Percentiles rank a stretch among this genome's conserved stretches.
Evolutionary conservation across 768 basidiomycete genomes (phyloP).

Genomic region (Amanita phalloides): DNA sequence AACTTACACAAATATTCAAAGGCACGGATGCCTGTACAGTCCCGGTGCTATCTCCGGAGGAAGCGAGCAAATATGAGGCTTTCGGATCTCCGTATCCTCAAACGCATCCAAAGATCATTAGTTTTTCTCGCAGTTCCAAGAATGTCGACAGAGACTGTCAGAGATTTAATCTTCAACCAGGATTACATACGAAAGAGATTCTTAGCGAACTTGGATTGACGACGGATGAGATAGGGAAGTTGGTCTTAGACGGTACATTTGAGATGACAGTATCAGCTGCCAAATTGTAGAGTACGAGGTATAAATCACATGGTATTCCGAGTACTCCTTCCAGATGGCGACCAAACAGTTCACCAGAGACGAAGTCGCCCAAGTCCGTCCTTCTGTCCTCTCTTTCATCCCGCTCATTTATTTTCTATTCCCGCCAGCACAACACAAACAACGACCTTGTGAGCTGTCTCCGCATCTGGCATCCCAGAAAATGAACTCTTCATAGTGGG

Average conservation of each 20-base stretch:
- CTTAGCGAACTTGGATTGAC: conserved; percentile 40
- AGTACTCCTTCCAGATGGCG: neutral
- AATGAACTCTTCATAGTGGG: conserved; percentile 39
- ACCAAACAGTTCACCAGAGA: conserved; percentile 38
- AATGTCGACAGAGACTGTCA: conserved; percentile 4
- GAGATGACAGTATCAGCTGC: conserved; percentile 15
- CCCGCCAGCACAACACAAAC: conserved; percentile 58
- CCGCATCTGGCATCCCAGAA: neutral
- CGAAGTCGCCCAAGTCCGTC: conserved; percentile 60
- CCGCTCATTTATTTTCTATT: neutral
- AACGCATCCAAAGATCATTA: conserved; percentile 6
- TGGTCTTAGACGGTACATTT: conserved; percentile 38
- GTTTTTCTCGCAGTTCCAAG: neutral
- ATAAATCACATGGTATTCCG: neutral
- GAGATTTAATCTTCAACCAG: conserved; percentile 27
- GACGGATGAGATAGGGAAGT: conserved; percentile 23
- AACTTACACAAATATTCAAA: conserved; percentile 15
- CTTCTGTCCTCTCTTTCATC: neutral
- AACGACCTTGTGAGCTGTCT: conserved; percentile 50
- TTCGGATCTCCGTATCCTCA: conserved; percentile 47
- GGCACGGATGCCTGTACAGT: conserved; percentile 65
- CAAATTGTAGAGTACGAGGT: conserved; percentile 6
- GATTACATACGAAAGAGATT: conserved; percentile 43
- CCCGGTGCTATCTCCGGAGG: conserved; percentile 54
- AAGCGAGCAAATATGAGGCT: conserved; percentile 39